Evolutionary conservation across 148 eudicot species (phyloP).

Genomic region (Rhododendron ovatum): DNA sequence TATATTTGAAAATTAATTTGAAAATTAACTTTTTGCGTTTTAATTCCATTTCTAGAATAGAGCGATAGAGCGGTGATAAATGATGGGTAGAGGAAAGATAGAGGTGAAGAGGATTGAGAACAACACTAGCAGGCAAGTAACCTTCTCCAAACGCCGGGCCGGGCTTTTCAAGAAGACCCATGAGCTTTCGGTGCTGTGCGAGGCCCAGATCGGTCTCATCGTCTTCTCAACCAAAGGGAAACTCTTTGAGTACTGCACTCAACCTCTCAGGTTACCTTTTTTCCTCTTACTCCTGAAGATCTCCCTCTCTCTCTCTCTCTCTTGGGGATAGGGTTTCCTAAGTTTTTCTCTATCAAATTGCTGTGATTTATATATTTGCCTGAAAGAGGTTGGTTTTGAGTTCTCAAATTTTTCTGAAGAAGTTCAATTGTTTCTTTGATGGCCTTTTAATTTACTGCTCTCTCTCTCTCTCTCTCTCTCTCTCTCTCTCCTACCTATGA

Average conservation of each 20-base stretch:
- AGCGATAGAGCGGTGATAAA: not conserved
- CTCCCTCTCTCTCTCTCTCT: not conserved
- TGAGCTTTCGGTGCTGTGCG: slow-evolving; percentile 77
- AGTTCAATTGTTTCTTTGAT: not conserved
- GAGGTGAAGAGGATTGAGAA: not conserved
- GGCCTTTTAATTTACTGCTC: not conserved
- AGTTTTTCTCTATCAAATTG: not conserved
- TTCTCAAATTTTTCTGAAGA: not conserved
- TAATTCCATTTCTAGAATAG: not conserved
- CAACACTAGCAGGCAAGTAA: not conserved
- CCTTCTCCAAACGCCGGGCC: slow-evolving; percentile 2
- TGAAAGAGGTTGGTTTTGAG: not conserved
- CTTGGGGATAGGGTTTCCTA: not conserved
- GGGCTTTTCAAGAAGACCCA: slow-evolving; percentile 26
- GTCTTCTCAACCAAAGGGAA: slow-evolving; percentile 78
- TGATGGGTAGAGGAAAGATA: slow-evolving; percentile 74
- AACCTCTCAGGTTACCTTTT: slow-evolving; percentile 35
- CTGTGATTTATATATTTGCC: not conserved
- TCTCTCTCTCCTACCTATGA: not conserved
- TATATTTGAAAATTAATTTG: not conserved
- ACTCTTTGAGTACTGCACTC: slow-evolving; percentile 47
- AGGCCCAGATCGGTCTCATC: slow-evolving; percentile 75
- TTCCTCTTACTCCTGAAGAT: too few relatives aligned
- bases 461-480: not conserved
- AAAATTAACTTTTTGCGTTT: not conserved